Evolutionary conservation across 257 asterid species (phyloP).

Genomic region (Petunia secreta): DNA sequence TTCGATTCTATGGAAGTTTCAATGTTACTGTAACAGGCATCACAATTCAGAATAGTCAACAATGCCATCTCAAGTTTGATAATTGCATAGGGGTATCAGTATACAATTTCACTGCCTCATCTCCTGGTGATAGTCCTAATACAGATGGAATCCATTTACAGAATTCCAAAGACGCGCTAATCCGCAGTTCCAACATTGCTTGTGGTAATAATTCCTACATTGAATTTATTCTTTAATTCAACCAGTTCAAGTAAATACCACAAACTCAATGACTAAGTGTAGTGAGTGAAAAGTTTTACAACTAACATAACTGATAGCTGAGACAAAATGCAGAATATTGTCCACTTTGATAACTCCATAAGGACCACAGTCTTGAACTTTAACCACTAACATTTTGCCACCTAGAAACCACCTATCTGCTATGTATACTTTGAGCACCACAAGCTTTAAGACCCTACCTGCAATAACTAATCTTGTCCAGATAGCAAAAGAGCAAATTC

Average conservation of each 20-base stretch:
- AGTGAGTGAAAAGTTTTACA: background rate
- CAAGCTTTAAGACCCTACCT: constrained; percentile 31
- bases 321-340: constrained; percentile 30
- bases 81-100: constrained; percentile 78
- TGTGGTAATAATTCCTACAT: constrained; percentile 69
- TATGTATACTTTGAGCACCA: constrained; percentile 35
- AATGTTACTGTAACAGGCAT: constrained; percentile 84
- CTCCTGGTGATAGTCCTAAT: constrained; percentile 93
- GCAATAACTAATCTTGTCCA: constrained; percentile 33
- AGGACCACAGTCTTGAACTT: constrained; percentile 33
- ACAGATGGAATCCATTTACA: constrained; percentile 94
- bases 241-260: constrained; percentile 6
- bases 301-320: background rate
- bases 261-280: constrained; percentile 26
- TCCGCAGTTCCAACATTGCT: constrained; percentile 62
- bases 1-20: constrained; percentile 84
- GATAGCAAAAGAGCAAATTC: constrained; percentile 18
- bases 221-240: background rate
- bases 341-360: constrained; percentile 37
- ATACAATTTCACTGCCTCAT: constrained; percentile 58
- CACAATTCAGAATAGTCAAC: constrained; percentile 76
- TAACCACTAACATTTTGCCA: constrained; percentile 35
- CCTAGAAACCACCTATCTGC: constrained; percentile 36
- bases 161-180: constrained; percentile 80
- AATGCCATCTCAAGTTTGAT: constrained; percentile 86